Evolutionary conservation across 495 filamentous ascomycete species (phyloP).

Genomic region (Hypomontagnella submonticulosa): DNA sequence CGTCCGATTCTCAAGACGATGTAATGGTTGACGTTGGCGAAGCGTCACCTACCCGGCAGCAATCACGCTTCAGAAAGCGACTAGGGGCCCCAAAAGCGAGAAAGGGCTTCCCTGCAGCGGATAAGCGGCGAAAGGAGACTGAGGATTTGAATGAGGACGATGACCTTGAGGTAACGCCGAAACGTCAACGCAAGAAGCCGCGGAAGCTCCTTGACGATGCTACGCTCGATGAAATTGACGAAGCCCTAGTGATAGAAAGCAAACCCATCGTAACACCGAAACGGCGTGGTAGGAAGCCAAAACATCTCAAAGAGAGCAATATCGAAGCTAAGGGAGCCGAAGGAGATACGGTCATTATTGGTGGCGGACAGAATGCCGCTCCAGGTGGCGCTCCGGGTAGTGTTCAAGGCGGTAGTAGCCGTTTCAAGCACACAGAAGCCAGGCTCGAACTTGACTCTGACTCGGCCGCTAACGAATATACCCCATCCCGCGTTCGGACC

Average conservation of each 20-base stretch:
- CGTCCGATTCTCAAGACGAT: constrained; percentile 40
- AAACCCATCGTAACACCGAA: constrained; percentile 34
- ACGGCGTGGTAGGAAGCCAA: constrained; percentile 41
- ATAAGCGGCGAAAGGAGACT: constrained; percentile 12
- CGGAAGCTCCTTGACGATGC: constrained; percentile 35
- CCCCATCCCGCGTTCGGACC: constrained; percentile 33
- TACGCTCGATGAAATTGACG: constrained; percentile 29
- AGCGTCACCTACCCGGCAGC: constrained; percentile 15
- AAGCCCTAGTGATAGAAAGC: constrained; percentile 20
- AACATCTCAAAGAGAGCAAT: constrained; percentile 33
- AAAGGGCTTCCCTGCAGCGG: constrained; percentile 26
- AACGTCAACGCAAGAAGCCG: constrained; percentile 36
- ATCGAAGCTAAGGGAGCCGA: constrained; percentile 15
- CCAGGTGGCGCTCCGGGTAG: constrained; percentile 19
- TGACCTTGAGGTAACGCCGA: constrained; percentile 24
- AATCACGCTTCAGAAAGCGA: constrained; percentile 37
- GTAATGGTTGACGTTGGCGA: constrained; percentile 28
- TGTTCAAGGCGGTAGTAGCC: constrained; percentile 25
- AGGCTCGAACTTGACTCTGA: constrained; percentile 39
- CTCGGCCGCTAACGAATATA: constrained; percentile 31
- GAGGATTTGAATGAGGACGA: constrained; percentile 20
- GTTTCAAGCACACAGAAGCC: constrained; percentile 45
- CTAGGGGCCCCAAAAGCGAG: constrained; percentile 33
- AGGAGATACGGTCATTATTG: constrained; percentile 26
- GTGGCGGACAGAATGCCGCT: constrained; percentile 17